These are phyloP conservation scores for Hanseniaspora nectarophila DNA, from an alignment of 805 yeast species.

Conservation along the genomic window DNA sequence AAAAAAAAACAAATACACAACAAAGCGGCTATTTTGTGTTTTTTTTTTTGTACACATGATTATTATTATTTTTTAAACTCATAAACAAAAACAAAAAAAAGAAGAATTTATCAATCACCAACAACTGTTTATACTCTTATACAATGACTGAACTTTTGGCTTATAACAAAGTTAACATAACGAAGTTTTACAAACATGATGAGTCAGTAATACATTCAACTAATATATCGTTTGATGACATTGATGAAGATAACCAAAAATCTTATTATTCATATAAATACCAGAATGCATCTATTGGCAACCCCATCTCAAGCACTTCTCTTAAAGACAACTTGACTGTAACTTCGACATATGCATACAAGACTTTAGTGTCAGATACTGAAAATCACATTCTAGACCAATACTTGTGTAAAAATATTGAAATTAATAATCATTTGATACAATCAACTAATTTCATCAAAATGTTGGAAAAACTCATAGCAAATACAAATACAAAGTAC, in stretches of 20 bases:
- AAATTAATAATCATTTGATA: not conserved
- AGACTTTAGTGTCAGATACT: too few species aligned
- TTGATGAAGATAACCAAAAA: not conserved
- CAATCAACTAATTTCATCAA: not conserved
- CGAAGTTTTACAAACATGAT: not conserved
- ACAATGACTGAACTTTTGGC: too few species aligned
- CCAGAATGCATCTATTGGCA: not conserved
- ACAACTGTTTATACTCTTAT: too few species aligned
- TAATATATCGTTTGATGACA: not conserved
- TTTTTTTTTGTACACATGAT: too few species aligned
- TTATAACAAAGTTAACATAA: not conserved
- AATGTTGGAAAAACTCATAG: not conserved
- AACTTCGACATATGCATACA: not conserved
- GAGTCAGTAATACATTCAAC: not conserved
- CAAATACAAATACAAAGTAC: not conserved
- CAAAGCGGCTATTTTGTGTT: too few species aligned
- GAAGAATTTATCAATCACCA: too few species aligned
- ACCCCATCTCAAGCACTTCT: too few species aligned
- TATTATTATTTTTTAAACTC: too few species aligned
- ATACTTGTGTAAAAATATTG: not conserved
- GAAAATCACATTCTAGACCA: not conserved
- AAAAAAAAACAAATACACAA: too few species aligned
- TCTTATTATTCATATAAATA: not conserved
- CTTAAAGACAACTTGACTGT: not conserved
- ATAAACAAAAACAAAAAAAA: too few species aligned